A percentile compares a stretch with the other conserved stretches of the same genome.
phyloP scores from a whole-genome alignment of 208 protist genomes.

The Trypanosoma caninum region DNA sequence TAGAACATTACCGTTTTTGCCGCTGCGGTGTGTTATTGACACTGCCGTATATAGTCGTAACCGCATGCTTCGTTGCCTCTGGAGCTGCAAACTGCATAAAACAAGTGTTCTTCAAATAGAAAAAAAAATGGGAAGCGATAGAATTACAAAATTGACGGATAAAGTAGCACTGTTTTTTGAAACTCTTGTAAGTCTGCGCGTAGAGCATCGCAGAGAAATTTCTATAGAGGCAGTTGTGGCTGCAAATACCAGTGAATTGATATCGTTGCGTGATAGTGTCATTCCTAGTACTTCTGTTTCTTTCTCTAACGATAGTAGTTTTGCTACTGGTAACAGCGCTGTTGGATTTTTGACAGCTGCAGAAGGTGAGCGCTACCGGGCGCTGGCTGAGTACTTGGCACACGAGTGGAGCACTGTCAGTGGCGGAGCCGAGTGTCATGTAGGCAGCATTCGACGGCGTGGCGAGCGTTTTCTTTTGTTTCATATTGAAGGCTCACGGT shows the following conservation, averaged over 20 bases:
- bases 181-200: conserved; percentile 4
- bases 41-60: conserved; percentile 80
- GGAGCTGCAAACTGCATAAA: conserved; percentile 78
- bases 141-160: background rate
- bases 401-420: conserved; percentile 26
- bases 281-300: too few species aligned
- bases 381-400: conserved; percentile 19
- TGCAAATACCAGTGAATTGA: background rate
- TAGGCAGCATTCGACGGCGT: conserved; percentile 15
- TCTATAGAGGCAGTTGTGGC: background rate
- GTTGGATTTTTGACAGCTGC: background rate
- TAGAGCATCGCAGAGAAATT: background rate
- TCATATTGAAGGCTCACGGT: conserved; percentile 52
- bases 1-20: conserved; percentile 39
- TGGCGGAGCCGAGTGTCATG: conserved; percentile 26
- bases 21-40: conserved; percentile 69
- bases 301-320: too few species aligned
- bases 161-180: conserved; percentile 2
- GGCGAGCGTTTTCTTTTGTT: conserved; percentile 38
- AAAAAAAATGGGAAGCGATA: too few species aligned
- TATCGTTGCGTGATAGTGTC: background rate
- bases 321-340: background rate
- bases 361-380: background rate
- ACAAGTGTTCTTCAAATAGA: conserved; percentile 36
- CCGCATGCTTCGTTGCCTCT: conserved; percentile 72